Percentiles rank a stretch among this genome's conserved stretches.
Evolutionary conservation across 345 rosid species (phyloP).

Genomic region (Euphorbia pulcherrima): DNA sequence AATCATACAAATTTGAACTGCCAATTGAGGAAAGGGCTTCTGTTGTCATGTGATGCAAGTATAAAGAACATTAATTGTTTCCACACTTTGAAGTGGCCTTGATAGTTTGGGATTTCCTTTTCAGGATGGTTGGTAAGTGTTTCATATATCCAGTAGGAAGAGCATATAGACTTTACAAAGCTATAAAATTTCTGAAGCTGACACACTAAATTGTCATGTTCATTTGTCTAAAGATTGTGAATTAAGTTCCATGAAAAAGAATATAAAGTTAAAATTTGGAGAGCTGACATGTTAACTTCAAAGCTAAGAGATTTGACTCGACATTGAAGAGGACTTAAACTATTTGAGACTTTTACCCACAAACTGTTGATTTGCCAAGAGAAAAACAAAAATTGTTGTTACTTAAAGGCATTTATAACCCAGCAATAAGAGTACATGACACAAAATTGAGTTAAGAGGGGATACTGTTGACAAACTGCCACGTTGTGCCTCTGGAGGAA

Average conservation of each 20-base stretch:
- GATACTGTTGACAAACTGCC: slow-evolving; percentile 87
- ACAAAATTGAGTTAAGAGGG: slow-evolving; percentile 12
- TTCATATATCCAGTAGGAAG: background rate
- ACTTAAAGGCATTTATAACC: background rate
- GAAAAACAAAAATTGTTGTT: background rate
- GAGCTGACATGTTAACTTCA: background rate
- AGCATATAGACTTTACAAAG: background rate
- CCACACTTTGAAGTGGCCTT: too few relatives aligned
- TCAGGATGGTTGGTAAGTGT: too few relatives aligned
- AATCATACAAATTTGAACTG: background rate
- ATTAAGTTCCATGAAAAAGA: background rate
- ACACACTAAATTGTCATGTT: background rate
- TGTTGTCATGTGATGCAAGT: too few relatives aligned
- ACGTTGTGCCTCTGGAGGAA: slow-evolving; percentile 92
- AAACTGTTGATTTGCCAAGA: background rate
- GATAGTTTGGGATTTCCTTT: too few relatives aligned
- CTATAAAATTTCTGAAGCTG: background rate
- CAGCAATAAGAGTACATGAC: background rate
- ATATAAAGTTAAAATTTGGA: background rate
- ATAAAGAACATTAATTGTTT: too few relatives aligned
- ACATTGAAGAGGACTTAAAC: background rate
- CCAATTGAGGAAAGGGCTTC: background rate
- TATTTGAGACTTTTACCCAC: background rate
- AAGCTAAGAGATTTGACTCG: background rate
- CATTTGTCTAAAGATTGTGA: background rate